Evolutionary conservation across 768 basidiomycete genomes (phyloP), one percentile per base, ranked within the genome.

Genomic region (Melanogaster broomeanus): DNA sequence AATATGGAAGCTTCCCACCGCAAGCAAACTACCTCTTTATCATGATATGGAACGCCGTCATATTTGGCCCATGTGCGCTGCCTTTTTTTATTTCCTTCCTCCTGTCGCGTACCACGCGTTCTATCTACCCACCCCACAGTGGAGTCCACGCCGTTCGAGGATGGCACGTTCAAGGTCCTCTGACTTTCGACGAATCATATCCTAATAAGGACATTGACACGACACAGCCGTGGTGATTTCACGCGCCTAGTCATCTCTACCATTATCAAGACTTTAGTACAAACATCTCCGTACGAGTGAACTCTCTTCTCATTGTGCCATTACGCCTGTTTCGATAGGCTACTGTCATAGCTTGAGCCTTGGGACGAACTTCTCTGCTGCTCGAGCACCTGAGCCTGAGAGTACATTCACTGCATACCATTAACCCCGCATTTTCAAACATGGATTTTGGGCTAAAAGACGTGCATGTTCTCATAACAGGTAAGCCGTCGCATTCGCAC

Each of bases 41-140:
- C 71, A 97, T 98, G 93, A 80, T 98, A 15, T 99, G 97, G 97
- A 99, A 99, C 63, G 97, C 97, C 2, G 97, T 99, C 51, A 99
- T 99, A 56, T 98, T 99, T 65, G 97, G 97, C 3, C 97, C 97
- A 71, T 88, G 96, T 94, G 53, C 64, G 87, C n/a, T n/a, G n/a
- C n/a, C n/a, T 73, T 16, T 33, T n/a, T 7, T 21, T 16, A 21
- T 28, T 40, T 46, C 38, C 33, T 22, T 4, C 31, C 9, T 35
- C 49, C 19, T 31, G 31, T 51, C 52, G 42, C 22, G 19, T 39
- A 6, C 9, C 24, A n/a, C 42, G 33, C 22, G n/a, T 21, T 10
- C 16, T n/a, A n/a, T n/a, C n/a, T n/a, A 35, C 12, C 25, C 22
- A 43, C 19, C 49, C n/a, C 5, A 24, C 31, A 98, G 97, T 88